phyloP scores from a whole-genome alignment of 164 flowering plant species.

The Protea cynaroides region DNA sequence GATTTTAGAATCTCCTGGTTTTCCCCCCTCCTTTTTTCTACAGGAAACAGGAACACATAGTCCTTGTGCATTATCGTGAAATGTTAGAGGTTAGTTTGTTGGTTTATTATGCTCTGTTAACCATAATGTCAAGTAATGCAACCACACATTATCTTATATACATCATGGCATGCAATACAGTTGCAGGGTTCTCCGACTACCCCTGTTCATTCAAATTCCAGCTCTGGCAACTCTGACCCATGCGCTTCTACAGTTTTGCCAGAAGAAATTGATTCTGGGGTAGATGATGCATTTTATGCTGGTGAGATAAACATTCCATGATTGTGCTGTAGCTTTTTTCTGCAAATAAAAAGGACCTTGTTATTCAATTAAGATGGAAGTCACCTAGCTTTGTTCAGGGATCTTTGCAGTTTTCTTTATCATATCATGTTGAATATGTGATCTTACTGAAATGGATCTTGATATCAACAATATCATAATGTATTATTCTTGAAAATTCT shows the following conservation, averaged over 20 bases:
- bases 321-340: not conserved
- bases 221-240: slow-evolving; percentile 47
- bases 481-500: too few species aligned
- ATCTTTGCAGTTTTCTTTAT: not conserved
- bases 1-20: not conserved
- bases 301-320: slow-evolving; percentile 27
- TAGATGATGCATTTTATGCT: slow-evolving; percentile 25
- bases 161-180: not conserved
- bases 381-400: not conserved
- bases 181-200: slow-evolving; percentile 56
- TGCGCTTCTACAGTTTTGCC: slow-evolving; percentile 41
- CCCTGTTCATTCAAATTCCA: slow-evolving; percentile 52
- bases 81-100: slow-evolving; percentile 70
- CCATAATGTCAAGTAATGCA: too few species aligned
- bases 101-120: too few species aligned
- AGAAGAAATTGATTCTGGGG: slow-evolving; percentile 58
- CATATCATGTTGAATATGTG: too few species aligned
- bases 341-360: not conserved
- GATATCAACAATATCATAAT: too few species aligned
- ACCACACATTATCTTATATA: too few species aligned
- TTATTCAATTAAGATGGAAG: not conserved
- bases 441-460: too few species aligned
- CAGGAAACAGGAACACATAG: slow-evolving; percentile 84
- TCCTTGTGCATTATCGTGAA: slow-evolving; percentile 96
- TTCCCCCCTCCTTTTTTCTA: slow-evolving; percentile 4